These are phyloP conservation scores for Penicillium sp. DNA, from an alignment of 2,329 filamentous ascomycete genomes.

Conservation along the genomic window DNA sequence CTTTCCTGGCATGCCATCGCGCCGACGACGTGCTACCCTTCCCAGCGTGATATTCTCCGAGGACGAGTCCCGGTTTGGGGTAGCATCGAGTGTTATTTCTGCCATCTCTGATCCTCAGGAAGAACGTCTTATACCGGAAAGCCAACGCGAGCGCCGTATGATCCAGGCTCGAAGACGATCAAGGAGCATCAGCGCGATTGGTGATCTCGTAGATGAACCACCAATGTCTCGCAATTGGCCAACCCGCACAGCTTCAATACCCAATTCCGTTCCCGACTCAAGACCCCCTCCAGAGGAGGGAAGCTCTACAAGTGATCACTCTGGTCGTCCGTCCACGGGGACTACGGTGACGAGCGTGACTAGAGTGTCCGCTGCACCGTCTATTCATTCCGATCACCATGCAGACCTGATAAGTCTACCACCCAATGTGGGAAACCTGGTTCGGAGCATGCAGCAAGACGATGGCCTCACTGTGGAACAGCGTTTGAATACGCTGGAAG, in stretches of 20 bases:
- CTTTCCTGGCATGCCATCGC: slow-evolving; percentile 21
- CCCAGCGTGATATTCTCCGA: slow-evolving; percentile 46
- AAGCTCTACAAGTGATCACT: slow-evolving; percentile 28
- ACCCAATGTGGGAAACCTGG: slow-evolving; percentile 39
- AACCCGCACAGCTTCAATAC: slow-evolving; percentile 43
- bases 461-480: slow-evolving; percentile 44
- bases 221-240: slow-evolving; percentile 44
- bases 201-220: slow-evolving; percentile 34
- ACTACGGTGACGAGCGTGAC: slow-evolving; percentile 30
- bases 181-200: slow-evolving; percentile 43
- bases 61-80: slow-evolving; percentile 35
- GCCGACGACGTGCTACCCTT: slow-evolving; percentile 43
- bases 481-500: slow-evolving; percentile 49
- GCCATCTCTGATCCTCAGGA: slow-evolving; percentile 25
- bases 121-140: slow-evolving; percentile 17
- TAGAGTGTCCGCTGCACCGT: slow-evolving; percentile 20
- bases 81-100: slow-evolving; percentile 23
- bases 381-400: slow-evolving; percentile 17
- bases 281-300: slow-evolving; percentile 32
- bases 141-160: slow-evolving; percentile 18
- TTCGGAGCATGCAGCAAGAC: slow-evolving; percentile 41
- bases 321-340: slow-evolving; percentile 27
- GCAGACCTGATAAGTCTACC: slow-evolving; percentile 24
- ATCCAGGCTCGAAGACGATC: slow-evolving; percentile 43
- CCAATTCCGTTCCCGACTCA: slow-evolving; percentile 40